Base-by-base conservation (phyloP, 495 filamentous ascomycete genomes). In the Hypoxylon intermedium region DNA sequence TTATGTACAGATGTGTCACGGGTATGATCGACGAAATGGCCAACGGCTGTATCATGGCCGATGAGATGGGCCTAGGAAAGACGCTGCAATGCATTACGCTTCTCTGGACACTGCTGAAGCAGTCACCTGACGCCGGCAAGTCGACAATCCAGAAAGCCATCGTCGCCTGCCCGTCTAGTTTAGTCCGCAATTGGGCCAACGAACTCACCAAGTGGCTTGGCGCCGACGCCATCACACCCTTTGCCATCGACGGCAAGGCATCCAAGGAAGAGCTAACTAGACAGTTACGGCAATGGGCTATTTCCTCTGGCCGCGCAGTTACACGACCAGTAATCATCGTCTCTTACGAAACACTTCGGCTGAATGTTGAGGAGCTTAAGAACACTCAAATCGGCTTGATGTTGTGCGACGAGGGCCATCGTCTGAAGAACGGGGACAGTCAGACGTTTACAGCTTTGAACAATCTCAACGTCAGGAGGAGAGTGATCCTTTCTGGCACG, bases 1-100 rank as follows among this genome's bases (percentile, higher is more conserved):
- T 99, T 68, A 85, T 99, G 77, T 99, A 98, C 73, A 82, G 84
- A 47, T 95, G 90, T 71, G 91, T 92, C 15, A 98, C 93, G 19
- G 94, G 94, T 5, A 81, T 98, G 83, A 87, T 98, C 61, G 94
- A 99, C 69, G 83, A 87, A 37, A 94, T 92, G 53, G 95, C 95
- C 18, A 90, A 97, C 75, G 94, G 94, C 0, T 98, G 94, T 71
- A 99, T 99, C 71, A 99, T 99, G 94, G 94, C 94, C 61, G 94
- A 99, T 70, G 94, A 97, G 66, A 99, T 99, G 94, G 94, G 94
- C 38, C 74, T 99, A 26, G 94, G 94, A 40, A 99, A 99, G 77
- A 99, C 94, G 9, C 80, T 96, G 1, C 77, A 82, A 62, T 84
- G 80, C 67, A 83, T 84, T 53, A 82, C 77, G 12, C 78, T 90